phyloP scores from a whole-genome alignment of 192 early-diverging fungal species.

The Coemansia reversa region DNA sequence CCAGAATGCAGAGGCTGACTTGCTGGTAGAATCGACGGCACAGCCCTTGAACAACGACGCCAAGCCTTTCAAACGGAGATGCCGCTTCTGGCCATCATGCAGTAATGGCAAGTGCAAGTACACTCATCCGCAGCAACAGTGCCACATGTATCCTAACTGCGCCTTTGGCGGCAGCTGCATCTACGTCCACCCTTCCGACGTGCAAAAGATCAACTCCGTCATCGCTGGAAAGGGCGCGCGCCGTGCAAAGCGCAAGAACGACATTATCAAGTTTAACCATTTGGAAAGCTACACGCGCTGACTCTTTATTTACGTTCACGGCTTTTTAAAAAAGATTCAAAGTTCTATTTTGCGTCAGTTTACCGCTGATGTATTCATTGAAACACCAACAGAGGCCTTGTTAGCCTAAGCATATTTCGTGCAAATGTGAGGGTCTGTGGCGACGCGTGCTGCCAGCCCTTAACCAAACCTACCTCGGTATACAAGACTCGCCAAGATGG shows the following conservation, averaged over 20 bases:
- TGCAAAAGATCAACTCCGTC: constrained; percentile 42
- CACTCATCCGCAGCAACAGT: constrained; percentile 34
- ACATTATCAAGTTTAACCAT: constrained; percentile 44
- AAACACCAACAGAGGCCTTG: neutral
- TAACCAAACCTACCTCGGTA: neutral
- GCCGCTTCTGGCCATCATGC: constrained; percentile 54
- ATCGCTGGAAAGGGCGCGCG: constrained; percentile 20
- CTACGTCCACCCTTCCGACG: constrained; percentile 43
- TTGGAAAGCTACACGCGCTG: constrained; percentile 15
- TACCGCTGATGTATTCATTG: neutral
- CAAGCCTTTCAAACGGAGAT: constrained; percentile 27
- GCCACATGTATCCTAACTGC: constrained; percentile 33
- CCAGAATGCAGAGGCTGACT: neutral
- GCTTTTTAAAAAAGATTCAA: neutral
- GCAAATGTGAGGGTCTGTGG: neutral
- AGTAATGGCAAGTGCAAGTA: constrained; percentile 55
- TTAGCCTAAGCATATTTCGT: neutral
- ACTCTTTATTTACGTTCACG: neutral
- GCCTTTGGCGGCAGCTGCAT: constrained; percentile 38
- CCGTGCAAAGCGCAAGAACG: constrained; percentile 37
- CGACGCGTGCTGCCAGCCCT: neutral
- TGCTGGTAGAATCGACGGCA: neutral
- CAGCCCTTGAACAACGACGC: neutral
- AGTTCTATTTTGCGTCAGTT: neutral
- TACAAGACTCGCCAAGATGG: neutral